A percentile compares a stretch with the other conserved stretches of the same genome.
Evolutionary conservation across 768 basidiomycete genomes (phyloP).

Genomic region (Clathrus columnatus): DNA sequence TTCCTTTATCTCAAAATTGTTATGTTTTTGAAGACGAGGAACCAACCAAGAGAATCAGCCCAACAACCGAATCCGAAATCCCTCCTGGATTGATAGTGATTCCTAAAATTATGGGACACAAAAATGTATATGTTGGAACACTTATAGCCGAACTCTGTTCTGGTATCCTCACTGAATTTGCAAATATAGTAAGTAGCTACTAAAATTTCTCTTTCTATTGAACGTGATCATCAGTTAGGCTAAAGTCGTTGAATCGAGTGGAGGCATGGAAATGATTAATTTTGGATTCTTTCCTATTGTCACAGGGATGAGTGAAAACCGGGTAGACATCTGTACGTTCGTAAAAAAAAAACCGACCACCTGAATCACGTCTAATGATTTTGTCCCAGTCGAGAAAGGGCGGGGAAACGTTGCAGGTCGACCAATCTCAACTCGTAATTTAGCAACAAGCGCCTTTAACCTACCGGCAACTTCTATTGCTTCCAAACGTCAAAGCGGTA

Average conservation of each 20-base stretch:
- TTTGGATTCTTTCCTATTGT: conserved; percentile 24
- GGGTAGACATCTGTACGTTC: not conserved
- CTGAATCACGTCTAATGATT: not conserved
- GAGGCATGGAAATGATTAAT: conserved; percentile 74
- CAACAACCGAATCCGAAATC: conserved; percentile 36
- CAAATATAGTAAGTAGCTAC: conserved; percentile 59
- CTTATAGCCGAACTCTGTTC: conserved; percentile 85
- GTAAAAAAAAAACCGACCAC: no score
- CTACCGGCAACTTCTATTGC: conserved; percentile 29
- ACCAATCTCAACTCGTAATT: conserved; percentile 35
- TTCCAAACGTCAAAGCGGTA: conserved; percentile 48
- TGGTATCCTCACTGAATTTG: conserved; percentile 77
- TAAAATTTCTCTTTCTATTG: not conserved
- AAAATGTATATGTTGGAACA: conserved; percentile 80
- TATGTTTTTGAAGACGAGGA: conserved; percentile 81
- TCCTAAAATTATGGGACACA: conserved; percentile 80
- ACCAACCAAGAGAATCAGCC: conserved; percentile 43
- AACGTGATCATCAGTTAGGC: conserved; percentile 38
- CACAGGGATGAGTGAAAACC: conserved; percentile 17
- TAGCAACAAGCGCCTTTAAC: conserved; percentile 37
- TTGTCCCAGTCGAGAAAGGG: not conserved
- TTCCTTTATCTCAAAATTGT: conserved; percentile 72
- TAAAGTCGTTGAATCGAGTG: conserved; percentile 68
- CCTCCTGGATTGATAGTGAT: conserved; percentile 66
- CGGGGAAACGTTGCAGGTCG: conserved; percentile 17